Evolutionary conservation across 129 eudicot genomes (phyloP).

Genomic region (Ambrosia trifida): DNA sequence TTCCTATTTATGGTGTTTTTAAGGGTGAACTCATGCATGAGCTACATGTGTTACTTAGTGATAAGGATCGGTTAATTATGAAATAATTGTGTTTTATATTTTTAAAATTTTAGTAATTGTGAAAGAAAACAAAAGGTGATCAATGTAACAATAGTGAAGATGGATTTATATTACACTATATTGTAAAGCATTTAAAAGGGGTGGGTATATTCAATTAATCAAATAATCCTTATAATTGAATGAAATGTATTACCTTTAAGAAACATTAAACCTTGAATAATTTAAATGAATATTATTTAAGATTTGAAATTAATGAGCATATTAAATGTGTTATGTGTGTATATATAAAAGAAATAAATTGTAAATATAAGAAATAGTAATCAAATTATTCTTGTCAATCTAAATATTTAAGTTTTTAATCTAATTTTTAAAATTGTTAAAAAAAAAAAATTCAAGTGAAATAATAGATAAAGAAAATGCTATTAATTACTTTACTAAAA

Average conservation of each 20-base stretch:
- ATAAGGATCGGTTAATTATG: neutral
- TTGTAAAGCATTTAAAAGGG: neutral
- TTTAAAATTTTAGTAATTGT: neutral
- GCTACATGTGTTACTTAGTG: slow-evolving; percentile 4
- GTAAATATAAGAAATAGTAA: neutral
- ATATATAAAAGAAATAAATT: neutral
- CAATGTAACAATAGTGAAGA: neutral
- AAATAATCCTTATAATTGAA: neutral
- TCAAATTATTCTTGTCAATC: neutral
- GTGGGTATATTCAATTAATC: neutral
- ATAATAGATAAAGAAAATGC: too few relatives aligned
- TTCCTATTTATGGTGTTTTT: neutral
- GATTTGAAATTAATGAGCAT: neutral
- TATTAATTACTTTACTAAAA: too few relatives aligned
- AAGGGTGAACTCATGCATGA: neutral
- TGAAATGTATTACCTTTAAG: neutral
- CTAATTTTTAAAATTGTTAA: too few relatives aligned
- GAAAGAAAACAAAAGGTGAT: neutral
- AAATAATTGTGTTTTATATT: neutral
- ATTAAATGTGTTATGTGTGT: neutral
- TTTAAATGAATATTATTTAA: neutral
- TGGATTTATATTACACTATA: neutral
- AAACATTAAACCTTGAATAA: neutral
- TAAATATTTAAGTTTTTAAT: neutral
- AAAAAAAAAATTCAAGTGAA: too few relatives aligned